Conservation (phyloP, 768 basidiomycete species). For the Mycena metata region DNA sequence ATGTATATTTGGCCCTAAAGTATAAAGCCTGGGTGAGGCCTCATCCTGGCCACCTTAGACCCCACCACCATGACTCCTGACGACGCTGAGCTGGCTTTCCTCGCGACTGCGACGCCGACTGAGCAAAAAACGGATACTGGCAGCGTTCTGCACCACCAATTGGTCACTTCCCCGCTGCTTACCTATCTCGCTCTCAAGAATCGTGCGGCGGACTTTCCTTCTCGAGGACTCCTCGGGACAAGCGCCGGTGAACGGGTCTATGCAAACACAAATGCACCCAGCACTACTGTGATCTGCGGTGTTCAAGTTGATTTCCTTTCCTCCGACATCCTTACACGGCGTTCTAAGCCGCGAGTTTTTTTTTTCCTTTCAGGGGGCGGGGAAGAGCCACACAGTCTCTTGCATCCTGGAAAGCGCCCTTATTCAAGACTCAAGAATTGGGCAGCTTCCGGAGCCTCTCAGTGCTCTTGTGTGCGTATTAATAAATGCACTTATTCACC, state of each 20-base stretch:
- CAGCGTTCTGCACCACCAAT: conserved; percentile 16
- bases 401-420: conserved; percentile 65
- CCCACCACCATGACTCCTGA: too few species aligned
- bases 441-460: conserved; percentile 57
- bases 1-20: too few species aligned
- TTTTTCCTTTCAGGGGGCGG: conserved; percentile 56
- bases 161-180: conserved; percentile 27
- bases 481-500: neutral
- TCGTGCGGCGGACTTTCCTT: conserved; percentile 29
- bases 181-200: conserved; percentile 23
- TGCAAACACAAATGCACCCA: conserved; percentile 66
- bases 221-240: conserved; percentile 36
- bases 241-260: conserved; percentile 58
- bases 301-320: conserved; percentile 52
- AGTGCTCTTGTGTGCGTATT: conserved; percentile 55
- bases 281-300: conserved; percentile 66
- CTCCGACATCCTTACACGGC: neutral
- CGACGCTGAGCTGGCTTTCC: too few species aligned
- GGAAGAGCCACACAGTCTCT: conserved; percentile 67
- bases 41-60: too few species aligned
- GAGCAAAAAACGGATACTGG: neutral
- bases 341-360: neutral
- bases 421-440: conserved; percentile 53
- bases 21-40: too few species aligned
- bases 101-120: too few species aligned